Evolutionary conservation across 2,329 filamentous ascomycete species (phyloP), one percentile per base, ranked within the genome.

Genomic region (Dactylellina sp.): DNA sequence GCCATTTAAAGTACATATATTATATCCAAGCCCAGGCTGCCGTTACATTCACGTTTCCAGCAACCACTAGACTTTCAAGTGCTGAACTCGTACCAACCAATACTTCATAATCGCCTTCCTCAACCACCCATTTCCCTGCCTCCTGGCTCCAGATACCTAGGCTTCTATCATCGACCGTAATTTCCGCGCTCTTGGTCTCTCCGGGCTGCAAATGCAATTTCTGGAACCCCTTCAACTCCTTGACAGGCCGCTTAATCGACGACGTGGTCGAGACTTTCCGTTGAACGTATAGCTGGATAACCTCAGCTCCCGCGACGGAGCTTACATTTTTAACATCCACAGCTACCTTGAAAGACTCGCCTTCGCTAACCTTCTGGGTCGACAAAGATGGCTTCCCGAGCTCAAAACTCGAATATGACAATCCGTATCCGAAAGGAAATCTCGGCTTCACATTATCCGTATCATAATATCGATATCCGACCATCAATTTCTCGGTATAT

Each of bases 381-480:
- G 1, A 89, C 81, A 1, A 79, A 80, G 25, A 87, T 80, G 68
- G 61, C 25, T 85, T 82, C n/a, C 83, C 83, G 80, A 90, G 89
- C 16, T 82, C 81, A 79, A 91, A 91, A 7, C 82, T 85, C 59
- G 87, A 86, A 80, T 91, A 91, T 20, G 86, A 88, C 46, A 86
- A 83, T 1, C 89, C 89, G 77, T 89, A 89, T 1, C 89, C 89
- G 77, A 91, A 91, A 74, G 85, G 82, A 76, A 90, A 91, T 47
- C 88, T 83, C 88, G 88, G 3, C 40, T 84, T 81, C 55, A 89
- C 84, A 24, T 83, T 83, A 11, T 84, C 82, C 18, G 86, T 86
- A 77, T 93, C 89, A 80, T 91, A 74, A 81, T 91, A 88, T 16
- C 87, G 83, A 81, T 93, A 92, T 1, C 90, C 90, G 62, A 92